Evolutionary conservation across 352 stramenopile species (phyloP).

Genomic region (Pythium phragmiticola): DNA sequence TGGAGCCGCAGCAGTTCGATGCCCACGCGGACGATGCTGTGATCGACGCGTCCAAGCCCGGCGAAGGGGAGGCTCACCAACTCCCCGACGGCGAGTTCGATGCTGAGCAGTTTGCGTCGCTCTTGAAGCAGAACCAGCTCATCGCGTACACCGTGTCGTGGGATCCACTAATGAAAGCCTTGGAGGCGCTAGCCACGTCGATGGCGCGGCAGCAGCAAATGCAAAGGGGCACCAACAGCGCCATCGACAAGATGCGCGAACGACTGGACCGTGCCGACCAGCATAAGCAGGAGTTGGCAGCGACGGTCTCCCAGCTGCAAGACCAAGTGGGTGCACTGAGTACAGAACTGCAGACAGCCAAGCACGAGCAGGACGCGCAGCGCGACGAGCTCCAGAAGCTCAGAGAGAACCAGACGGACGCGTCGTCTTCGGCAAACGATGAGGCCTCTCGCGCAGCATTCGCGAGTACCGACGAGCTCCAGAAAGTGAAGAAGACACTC

Average conservation of each 20-base stretch:
- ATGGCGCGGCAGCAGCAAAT: constrained; percentile 52
- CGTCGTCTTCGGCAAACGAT: neutral
- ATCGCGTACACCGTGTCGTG: constrained; percentile 73
- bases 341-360: constrained; percentile 38
- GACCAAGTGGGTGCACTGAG: constrained; percentile 50
- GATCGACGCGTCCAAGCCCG: constrained; percentile 3
- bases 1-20: constrained; percentile 29
- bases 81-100: constrained; percentile 23
- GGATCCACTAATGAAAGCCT: constrained; percentile 65
- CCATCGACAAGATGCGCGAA: constrained; percentile 54
- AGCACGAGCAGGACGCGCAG: constrained; percentile 31
- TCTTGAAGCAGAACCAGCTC: constrained; percentile 60
- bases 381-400: constrained; percentile 26
- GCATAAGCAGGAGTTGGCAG: constrained; percentile 55
- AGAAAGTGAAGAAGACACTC: constrained; percentile 42
- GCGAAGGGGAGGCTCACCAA: constrained; percentile 10
- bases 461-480: constrained; percentile 48
- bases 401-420: neutral
- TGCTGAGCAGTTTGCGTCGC: constrained; percentile 45
- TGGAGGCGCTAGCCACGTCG: constrained; percentile 53
- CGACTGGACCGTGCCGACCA: constrained; percentile 42
- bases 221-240: constrained; percentile 43
- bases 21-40: constrained; percentile 5
- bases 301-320: constrained; percentile 46
- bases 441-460: constrained; percentile 16